Base-by-base conservation (phyloP, 352 stramenopile species). In the Globisporangium sylvaticum region DNA sequence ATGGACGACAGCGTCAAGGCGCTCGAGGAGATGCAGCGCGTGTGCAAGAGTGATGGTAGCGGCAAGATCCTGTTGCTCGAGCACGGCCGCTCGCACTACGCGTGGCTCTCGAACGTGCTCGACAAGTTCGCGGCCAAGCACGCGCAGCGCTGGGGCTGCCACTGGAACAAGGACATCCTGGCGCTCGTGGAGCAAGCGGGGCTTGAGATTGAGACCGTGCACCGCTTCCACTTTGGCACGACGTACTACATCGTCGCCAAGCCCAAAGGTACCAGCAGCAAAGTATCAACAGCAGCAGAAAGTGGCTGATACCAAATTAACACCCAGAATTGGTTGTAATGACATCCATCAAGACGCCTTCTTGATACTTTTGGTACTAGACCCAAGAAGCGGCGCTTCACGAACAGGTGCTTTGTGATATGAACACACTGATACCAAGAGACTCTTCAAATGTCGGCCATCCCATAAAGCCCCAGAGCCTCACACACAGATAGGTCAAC, bases 81-180 rank as follows among this genome's bases (percentile, higher is more conserved):
- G 74, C 97, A 99, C 74, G 97, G 97, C 8, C 84, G 88, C 55
- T 97, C 84, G 55, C 82, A 88, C 73, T 98, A 97, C 69, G 59
- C 74, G 58, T 97, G 91, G 77, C 83, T 99, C 20, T 95, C 92
- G 56, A 72, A 77, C 18, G 83, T 98, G 60, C 81, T 99, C 32
- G 96, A 99, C 74, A 96, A 96, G 73, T 94, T 98, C 73, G 92
- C 94, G 0, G 82, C 90, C 63, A 69, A 89, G 50, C 96, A 99
- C 66, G 89, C 92, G 20, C 85, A 96, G 72, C 92, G 96, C 52
- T 99, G 96, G 97, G 97, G 97, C 25, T 99, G 95, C 68, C 87
- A 97, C 56, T 99, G 94, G 93, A 99, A 99, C 76, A 78, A 95
- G 54, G 95, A 99, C 73, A 98, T 99, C 52, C 75, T 97, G 56